Conservation (phyloP, 2,329 filamentous ascomycete genomes). For the Colletotrichum noveboracense region DNA sequence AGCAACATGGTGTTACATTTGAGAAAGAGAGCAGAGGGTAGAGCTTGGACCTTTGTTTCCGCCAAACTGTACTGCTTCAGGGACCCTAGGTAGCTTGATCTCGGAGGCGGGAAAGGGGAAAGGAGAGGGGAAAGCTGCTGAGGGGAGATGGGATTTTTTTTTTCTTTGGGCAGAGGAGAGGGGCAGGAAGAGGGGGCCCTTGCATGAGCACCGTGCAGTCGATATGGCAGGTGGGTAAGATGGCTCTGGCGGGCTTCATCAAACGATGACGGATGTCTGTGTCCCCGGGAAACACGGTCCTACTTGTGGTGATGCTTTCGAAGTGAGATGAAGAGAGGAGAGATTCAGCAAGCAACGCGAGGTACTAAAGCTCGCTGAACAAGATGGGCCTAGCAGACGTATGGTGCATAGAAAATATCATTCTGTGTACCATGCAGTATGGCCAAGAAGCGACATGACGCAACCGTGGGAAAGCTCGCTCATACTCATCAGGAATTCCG, state of each 20-base stretch:
- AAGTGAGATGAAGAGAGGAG: neutral
- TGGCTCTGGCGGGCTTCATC: neutral
- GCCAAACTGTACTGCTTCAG: neutral
- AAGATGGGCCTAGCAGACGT: neutral
- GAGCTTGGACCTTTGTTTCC: conserved; percentile 6
- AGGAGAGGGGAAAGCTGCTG: neutral
- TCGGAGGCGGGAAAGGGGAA: neutral
- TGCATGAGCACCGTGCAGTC: conserved; percentile 13
- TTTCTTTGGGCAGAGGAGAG: neutral
- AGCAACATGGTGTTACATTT: neutral
- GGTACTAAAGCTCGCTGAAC: neutral
- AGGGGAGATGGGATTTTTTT: neutral
- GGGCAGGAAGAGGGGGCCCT: conserved; percentile 7
- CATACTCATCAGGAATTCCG: neutral
- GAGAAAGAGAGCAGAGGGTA: neutral
- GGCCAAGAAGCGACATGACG: neutral
- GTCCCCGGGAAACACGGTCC: neutral
- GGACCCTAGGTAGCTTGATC: neutral
- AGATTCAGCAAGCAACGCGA: neutral
- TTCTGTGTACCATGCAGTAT: neutral
- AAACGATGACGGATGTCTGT: conserved; percentile 11
- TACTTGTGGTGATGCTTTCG: neutral
- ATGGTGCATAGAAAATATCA: neutral
- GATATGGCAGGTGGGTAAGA: conserved; percentile 6
- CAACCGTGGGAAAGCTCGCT: neutral